phyloP scores from a whole-genome alignment of 2,329 filamentous ascomycete genomes.

The Atkinsonella texensis region DNA sequence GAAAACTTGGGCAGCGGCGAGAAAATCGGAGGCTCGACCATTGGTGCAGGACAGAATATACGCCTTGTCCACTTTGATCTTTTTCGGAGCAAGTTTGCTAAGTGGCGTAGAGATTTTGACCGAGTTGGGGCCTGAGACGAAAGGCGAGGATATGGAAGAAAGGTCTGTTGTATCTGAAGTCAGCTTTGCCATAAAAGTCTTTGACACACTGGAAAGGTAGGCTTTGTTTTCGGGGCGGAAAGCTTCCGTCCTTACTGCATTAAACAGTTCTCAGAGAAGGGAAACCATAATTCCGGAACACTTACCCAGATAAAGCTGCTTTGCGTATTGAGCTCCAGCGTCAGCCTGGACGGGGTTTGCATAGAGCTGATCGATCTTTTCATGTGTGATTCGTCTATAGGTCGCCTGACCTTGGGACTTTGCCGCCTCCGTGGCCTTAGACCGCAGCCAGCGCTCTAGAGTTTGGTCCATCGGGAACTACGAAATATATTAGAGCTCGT shows the following conservation, averaged over 20 bases:
- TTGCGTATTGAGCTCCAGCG: slow-evolving; percentile 67
- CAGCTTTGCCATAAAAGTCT: too few species aligned
- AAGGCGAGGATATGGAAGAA: slow-evolving; percentile 63
- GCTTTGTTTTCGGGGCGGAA: too few species aligned
- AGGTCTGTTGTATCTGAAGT: slow-evolving; percentile 37
- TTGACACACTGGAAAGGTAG: too few species aligned
- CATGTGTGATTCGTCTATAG: slow-evolving; percentile 56
- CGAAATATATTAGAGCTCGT: neutral
- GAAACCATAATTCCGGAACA: too few species aligned
- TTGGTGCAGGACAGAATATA: slow-evolving; percentile 91
- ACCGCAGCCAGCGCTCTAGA: slow-evolving; percentile 61
- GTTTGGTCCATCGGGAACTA: slow-evolving; percentile 66
- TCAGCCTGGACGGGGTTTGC: slow-evolving; percentile 58
- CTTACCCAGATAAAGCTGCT: slow-evolving; percentile 54
- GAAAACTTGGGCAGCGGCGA: slow-evolving; percentile 53
- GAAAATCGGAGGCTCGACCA: slow-evolving; percentile 57
- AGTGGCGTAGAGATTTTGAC: slow-evolving; percentile 80
- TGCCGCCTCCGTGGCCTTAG: slow-evolving; percentile 61
- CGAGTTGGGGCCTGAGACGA: slow-evolving; percentile 78
- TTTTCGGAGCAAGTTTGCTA: slow-evolving; percentile 54
- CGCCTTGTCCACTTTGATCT: slow-evolving; percentile 71
- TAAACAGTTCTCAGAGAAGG: too few species aligned
- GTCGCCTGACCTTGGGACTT: slow-evolving; percentile 39
- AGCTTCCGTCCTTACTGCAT: too few species aligned
- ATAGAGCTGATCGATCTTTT: slow-evolving; percentile 60